These are phyloP conservation scores for Ceratocystis ficicola DNA, from an alignment of 2,329 filamentous ascomycete genomes.

Conservation along the genomic window DNA sequence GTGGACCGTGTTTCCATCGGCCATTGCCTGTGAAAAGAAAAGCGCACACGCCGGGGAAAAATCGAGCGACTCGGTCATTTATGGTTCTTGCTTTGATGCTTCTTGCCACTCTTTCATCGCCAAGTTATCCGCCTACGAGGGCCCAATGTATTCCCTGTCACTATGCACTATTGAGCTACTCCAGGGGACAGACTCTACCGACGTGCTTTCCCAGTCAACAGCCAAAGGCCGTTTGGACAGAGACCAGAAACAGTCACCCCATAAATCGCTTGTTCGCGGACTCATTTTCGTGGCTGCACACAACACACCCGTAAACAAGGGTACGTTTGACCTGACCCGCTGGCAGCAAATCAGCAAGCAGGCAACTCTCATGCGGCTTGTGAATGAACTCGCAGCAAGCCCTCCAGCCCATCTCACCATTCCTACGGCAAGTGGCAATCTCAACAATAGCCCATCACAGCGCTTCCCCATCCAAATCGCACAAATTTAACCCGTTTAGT, in stretches of 20 bases:
- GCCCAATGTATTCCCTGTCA: slow-evolving; percentile 13
- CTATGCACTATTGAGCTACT: slow-evolving; percentile 13
- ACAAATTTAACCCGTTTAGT: too few relatives aligned
- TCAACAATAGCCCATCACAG: background rate
- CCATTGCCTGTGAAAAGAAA: background rate
- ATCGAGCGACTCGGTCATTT: background rate
- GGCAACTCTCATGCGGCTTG: slow-evolving; percentile 11
- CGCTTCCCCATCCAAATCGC: too few relatives aligned
- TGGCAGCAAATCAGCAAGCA: slow-evolving; percentile 19
- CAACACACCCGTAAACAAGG: slow-evolving; percentile 8
- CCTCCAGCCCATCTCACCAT: background rate
- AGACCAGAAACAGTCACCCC: too few relatives aligned
- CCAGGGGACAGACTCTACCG: background rate
- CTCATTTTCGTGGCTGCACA: slow-evolving; percentile 16
- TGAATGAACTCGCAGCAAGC: slow-evolving; percentile 3
- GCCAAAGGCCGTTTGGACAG: background rate
- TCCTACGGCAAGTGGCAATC: too few relatives aligned
- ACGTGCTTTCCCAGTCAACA: background rate
- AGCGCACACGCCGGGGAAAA: background rate
- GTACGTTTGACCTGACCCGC: slow-evolving; percentile 10
- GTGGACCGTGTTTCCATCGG: slow-evolving; percentile 20
- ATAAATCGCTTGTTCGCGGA: background rate
- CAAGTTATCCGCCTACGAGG: slow-evolving; percentile 13
- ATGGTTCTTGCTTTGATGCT: slow-evolving; percentile 8
- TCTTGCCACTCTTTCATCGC: background rate